Evolutionary conservation across 257 asterid genomes (phyloP).

Genomic region (Lantana camara): DNA sequence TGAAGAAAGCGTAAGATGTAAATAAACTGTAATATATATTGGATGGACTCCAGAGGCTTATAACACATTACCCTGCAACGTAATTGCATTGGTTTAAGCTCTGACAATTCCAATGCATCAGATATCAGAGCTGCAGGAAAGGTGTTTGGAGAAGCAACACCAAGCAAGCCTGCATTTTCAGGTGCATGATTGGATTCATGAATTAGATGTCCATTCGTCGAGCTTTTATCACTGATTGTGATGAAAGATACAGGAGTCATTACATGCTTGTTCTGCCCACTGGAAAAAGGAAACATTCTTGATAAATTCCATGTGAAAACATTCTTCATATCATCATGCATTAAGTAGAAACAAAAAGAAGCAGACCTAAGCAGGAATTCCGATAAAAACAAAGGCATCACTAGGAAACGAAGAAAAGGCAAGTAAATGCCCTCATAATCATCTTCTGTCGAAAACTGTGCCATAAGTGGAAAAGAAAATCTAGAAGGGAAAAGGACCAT

Average conservation of each 20-base stretch:
- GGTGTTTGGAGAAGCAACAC: conserved; percentile 31
- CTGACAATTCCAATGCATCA: conserved; percentile 45
- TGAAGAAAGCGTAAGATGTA: neutral
- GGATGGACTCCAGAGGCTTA: neutral
- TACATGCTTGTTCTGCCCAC: conserved; percentile 59
- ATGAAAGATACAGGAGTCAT: conserved; percentile 75
- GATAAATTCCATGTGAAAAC: conserved; percentile 14
- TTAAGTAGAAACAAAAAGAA: too few species aligned
- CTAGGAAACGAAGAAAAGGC: too few species aligned
- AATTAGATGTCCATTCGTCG: conserved; percentile 25
- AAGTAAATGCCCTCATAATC: too few species aligned
- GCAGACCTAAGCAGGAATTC: too few species aligned
- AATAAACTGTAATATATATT: neutral
- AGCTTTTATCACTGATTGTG: conserved; percentile 51
- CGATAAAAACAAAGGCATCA: too few species aligned
- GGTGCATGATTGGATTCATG: conserved; percentile 36
- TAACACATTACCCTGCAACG: conserved; percentile 70
- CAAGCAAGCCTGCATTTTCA: conserved; percentile 31
- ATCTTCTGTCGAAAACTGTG: too few species aligned
- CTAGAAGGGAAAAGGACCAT: too few species aligned
- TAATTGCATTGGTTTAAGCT: conserved; percentile 51
- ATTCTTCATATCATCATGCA: conserved; percentile 15
- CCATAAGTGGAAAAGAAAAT: too few species aligned
- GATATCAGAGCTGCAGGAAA: conserved; percentile 51
- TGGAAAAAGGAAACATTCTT: conserved; percentile 33